These are phyloP conservation scores for Davidsoniella australis DNA, from an alignment of 2,329 filamentous ascomycete genomes.

Conservation along the genomic window DNA sequence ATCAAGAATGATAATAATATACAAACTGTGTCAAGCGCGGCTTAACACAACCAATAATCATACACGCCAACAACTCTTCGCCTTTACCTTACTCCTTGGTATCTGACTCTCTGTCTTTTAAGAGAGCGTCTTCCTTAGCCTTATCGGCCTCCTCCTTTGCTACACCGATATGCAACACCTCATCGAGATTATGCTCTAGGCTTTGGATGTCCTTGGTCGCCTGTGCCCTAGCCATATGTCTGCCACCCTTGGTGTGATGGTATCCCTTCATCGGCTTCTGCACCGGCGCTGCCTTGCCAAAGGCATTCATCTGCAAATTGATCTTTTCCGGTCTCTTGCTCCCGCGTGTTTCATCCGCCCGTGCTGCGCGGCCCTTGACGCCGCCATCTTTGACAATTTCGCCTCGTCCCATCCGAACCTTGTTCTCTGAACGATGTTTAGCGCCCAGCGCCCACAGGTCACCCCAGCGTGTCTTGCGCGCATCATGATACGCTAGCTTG, in stretches of 20 bases:
- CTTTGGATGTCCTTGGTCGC: constrained; percentile 6
- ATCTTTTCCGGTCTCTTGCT: constrained; percentile 8
- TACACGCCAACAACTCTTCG: constrained; percentile 1
- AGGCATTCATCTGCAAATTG: constrained; percentile 12
- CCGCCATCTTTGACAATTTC: constrained; percentile 18
- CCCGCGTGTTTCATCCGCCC: constrained; percentile 3
- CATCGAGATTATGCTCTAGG: constrained; percentile 7
- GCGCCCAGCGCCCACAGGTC: constrained; percentile 91
- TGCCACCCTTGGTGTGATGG: constrained; percentile 11
- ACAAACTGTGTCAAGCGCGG: neutral
- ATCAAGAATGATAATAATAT: constrained; percentile 6
- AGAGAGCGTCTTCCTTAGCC: neutral
- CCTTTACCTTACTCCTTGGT: neutral
- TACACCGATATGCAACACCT: constrained; percentile 8
- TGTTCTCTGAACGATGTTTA: constrained; percentile 57
- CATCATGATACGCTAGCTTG: constrained; percentile 74
- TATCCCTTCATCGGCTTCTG: constrained; percentile 13
- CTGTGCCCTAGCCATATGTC: constrained; percentile 11
- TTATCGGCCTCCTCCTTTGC: constrained; percentile 2
- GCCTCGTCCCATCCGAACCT: constrained; percentile 40
- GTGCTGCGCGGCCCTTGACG: constrained; percentile 10
- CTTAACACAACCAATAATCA: constrained; percentile 2
- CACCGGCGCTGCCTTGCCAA: constrained; percentile 11
- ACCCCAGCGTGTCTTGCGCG: constrained; percentile 78
- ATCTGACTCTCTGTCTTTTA: neutral